Evolutionary conservation across 495 filamentous ascomycete genomes (phyloP).

Genomic region (Cladorrhinum samala): DNA sequence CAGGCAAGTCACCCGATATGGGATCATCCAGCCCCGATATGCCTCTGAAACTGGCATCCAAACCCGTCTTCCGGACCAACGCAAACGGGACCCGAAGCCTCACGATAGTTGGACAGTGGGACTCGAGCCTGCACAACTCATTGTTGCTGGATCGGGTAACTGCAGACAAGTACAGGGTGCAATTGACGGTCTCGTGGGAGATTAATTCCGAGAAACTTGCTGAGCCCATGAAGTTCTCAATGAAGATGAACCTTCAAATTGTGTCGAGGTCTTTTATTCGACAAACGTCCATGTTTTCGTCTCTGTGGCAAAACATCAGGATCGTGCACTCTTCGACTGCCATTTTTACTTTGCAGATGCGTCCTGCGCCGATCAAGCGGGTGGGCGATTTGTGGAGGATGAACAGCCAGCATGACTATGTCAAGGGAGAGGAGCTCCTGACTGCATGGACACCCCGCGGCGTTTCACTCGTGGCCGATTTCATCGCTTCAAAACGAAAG

Average conservation of each 20-base stretch:
- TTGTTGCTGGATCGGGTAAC: conserved; percentile 84
- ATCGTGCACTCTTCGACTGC: conserved; percentile 80
- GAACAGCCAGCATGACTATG: conserved; percentile 88
- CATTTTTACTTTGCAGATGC: conserved; percentile 79
- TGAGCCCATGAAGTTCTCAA: conserved; percentile 76
- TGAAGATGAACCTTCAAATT: conserved; percentile 74
- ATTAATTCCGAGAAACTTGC: conserved; percentile 71
- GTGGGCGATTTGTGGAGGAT: conserved; percentile 94
- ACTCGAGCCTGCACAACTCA: conserved; percentile 87
- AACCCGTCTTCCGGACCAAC: conserved; percentile 71
- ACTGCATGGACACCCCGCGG: conserved; percentile 81
- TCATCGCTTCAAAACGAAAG: conserved; percentile 62
- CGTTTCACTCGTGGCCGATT: conserved; percentile 80
- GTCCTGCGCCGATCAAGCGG: conserved; percentile 80
- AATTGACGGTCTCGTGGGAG: conserved; percentile 79
- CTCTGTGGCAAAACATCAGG: conserved; percentile 76
- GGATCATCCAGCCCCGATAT: conserved; percentile 66
- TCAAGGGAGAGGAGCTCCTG: conserved; percentile 88
- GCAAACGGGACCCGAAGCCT: conserved; percentile 88
- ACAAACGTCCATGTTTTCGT: conserved; percentile 76
- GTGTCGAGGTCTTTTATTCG: conserved; percentile 78
- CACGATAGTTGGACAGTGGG: conserved; percentile 85
- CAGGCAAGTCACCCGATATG: conserved; percentile 76
- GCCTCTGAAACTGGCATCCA: conserved; percentile 64
- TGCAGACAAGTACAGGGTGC: conserved; percentile 83